Base-by-base conservation (phyloP, 1,284 basidiomycete species). In the Cutaneotrichosporon sp. region DNA sequence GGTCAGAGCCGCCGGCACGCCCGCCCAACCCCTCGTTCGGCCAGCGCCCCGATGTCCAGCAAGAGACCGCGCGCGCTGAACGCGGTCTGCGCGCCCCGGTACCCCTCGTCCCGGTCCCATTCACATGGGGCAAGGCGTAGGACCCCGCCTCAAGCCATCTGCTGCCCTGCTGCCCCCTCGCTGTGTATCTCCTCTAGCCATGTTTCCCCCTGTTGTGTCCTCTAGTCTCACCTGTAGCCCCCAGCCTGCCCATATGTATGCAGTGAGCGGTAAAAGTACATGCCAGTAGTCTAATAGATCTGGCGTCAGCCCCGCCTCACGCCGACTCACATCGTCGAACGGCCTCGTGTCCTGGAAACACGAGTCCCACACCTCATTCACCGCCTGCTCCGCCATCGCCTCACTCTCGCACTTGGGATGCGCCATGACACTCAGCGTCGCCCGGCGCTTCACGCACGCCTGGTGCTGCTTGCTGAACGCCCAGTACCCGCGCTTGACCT, bases 301-400 rank as follows among this genome's bases (percentile, higher is more conserved):
- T 62, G 53, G 31, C 13, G 49, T 62, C 38, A 62, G 60, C 56
- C n/a, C 8, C 0, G 5, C 9, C 22, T 8, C 11, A 0, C 13
- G 33, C 16, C 14, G 4, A 62, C 71, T 53, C 54, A 95, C 91
- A 87, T 97, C 93, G 79, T 98, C 95, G 78, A 98, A 99, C 8
- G 95, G 95, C 68, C 95, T 82, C 8, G 95, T 98, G 78, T 99
- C 95, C 53, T 86, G 87, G 80, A 94, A 95, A 79, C 95, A 99
- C 70, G 90, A 92, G 70, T 93, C 90, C 89, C 91, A 99, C 49
- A 97, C 95, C 77, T 97, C 92, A 69, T 97, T 95, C 54, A 98
- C 95, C 2, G 87, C 92, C 61, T 85, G 84, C 76, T 93, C 90
- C 6, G 95, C 95, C 54, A 89, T 83, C 14, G 84, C 89, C 51